These are phyloP conservation scores for Ogataea methanolica DNA, from an alignment of 805 yeast species.

Conservation along the genomic window DNA sequence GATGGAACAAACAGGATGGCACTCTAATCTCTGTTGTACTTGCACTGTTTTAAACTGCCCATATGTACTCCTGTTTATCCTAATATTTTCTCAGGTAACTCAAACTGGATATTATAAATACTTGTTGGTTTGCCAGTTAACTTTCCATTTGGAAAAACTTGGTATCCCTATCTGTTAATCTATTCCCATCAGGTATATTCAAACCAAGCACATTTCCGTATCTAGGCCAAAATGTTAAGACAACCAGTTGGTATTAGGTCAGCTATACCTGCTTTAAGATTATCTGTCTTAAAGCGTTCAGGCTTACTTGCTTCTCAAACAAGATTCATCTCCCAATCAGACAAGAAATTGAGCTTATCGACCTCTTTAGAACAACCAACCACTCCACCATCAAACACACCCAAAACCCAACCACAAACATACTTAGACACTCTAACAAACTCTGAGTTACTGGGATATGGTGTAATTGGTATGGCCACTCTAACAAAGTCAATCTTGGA, in stretches of 20 bases:
- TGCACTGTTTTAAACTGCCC: too few relatives aligned
- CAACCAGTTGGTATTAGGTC: neutral
- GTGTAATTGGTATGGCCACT: constrained; percentile 67
- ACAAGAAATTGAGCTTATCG: constrained; percentile 2
- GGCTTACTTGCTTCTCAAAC: neutral
- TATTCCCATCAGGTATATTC: too few relatives aligned
- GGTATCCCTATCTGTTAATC: too few relatives aligned
- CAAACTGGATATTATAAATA: too few relatives aligned
- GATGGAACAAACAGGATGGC: too few relatives aligned
- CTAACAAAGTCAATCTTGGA: constrained; percentile 58
- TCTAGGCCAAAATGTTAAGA: neutral
- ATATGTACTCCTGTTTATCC: too few relatives aligned
- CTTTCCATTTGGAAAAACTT: neutral
- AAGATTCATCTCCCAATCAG: constrained; percentile 6
- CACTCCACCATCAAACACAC: neutral
- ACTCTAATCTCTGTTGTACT: too few relatives aligned
- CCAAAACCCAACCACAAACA: neutral
- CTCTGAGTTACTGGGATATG: constrained; percentile 57
- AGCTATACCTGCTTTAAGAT: neutral
- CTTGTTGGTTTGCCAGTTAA: too few relatives aligned
- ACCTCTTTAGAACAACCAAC: neutral
- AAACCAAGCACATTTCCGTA: neutral
- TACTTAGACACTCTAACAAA: constrained; percentile 52
- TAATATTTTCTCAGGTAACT: too few relatives aligned
- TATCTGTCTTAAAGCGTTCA: neutral